Evolutionary conservation across 2,329 filamentous ascomycete genomes (phyloP), one percentile per base, ranked within the genome.

Genomic region (Beauveria medogensis): DNA sequence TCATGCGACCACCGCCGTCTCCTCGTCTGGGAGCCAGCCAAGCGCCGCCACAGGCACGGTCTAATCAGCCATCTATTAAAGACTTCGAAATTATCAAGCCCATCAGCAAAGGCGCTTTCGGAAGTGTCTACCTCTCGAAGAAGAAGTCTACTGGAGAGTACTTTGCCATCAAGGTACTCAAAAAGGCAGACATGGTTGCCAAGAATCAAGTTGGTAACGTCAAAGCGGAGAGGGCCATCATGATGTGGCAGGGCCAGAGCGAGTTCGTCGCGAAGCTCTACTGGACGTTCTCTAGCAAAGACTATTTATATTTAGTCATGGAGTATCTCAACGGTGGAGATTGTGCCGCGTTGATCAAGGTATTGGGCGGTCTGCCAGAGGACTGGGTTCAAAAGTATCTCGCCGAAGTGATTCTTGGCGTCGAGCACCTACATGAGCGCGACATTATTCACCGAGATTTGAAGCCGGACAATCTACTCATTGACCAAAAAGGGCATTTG

Each of bases 181-280:
- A 97, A 72, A 99, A 99, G 75, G 92, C 94, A n/a, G 94, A 99
- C 78, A 99, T 99, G 94, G 91, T 99, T 64, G 94, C 94, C 64
- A 99, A 99, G 76, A 99, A 99, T 72, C 94, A 99, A 72, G 92
- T 99, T 67, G 96, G 94, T 67, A 99, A 99, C 70, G 94, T 99
- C 69, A 97, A 99, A 75, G 94, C 95, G 9, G 94, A 99, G 75
- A 85, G 94, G 66, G 95, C 95, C 24, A 99, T 99, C 71, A 97
- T 99, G 94, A 99, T 99, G 94, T 97, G 94, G 91, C 94, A 99
- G 76, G 94, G 94, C 24, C 92, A 97, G 74, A 99, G 95, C 72
- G 94, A 99, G 63, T 99, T 99, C 72, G 94, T 99, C 62, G 94
- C 94, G 28, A 99, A 99, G 77, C 82, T 99, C 14, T 99, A 97